Evolutionary conservation across 2,329 filamentous ascomycete species (phyloP).

Genomic region (Arthroderma sp.): DNA sequence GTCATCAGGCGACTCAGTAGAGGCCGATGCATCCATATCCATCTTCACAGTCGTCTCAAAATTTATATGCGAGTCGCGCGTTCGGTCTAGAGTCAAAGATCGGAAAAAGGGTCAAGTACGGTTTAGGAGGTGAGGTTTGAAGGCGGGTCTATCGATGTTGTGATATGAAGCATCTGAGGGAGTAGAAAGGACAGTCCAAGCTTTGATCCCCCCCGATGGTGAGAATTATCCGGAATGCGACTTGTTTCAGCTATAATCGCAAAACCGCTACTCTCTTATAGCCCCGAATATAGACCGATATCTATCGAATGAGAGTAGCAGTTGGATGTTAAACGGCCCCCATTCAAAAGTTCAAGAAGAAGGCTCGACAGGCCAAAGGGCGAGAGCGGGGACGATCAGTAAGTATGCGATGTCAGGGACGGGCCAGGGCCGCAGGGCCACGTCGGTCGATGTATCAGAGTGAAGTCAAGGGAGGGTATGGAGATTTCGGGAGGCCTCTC

Average conservation of each 20-base stretch:
- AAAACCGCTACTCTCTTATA: not conserved
- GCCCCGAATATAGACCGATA: not conserved
- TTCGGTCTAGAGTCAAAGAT: not conserved
- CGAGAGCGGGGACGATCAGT: slow-evolving; percentile 3
- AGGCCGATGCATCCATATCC: slow-evolving; percentile 5
- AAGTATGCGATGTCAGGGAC: slow-evolving; percentile 3
- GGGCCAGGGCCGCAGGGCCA: not conserved
- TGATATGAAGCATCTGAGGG: slow-evolving; percentile 5
- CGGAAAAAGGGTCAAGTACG: not conserved
- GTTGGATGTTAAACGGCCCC: slow-evolving; percentile 1
- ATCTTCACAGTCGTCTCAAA: not conserved
- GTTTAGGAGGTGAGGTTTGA: not conserved
- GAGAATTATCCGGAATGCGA: slow-evolving; percentile 1
- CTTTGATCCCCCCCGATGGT: not conserved
- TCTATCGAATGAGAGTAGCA: not conserved
- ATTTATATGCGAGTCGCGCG: not conserved
- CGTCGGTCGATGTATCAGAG: slow-evolving; percentile 5
- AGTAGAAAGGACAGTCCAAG: not conserved
- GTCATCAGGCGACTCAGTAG: slow-evolving; percentile 48
- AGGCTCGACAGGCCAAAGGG: not conserved
- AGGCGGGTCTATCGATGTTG: not conserved
- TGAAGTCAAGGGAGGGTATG: not conserved
- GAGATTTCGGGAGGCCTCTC: not conserved
- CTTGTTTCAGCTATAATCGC: slow-evolving; percentile 1
- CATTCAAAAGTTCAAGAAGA: not conserved